Conservation (phyloP, 345 rosid species). For the Hypericum perforatum region DNA sequence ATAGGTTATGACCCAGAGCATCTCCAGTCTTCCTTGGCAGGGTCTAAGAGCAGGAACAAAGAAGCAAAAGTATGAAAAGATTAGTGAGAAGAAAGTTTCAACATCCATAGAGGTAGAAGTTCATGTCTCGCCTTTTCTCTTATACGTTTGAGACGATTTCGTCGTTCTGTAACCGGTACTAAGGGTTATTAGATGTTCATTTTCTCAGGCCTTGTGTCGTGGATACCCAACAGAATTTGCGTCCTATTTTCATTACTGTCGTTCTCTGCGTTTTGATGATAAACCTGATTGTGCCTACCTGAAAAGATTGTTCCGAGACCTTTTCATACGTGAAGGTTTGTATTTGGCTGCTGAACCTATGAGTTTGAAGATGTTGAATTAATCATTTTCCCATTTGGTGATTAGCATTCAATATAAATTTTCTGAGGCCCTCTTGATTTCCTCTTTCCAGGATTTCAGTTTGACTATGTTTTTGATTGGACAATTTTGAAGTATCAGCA, state of each 20-base stretch:
- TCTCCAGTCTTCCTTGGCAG: constrained; percentile 88
- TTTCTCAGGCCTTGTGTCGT: constrained; percentile 56
- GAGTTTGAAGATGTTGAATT: not conserved
- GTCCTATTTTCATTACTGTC: constrained; percentile 83
- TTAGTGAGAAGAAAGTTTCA: constrained; percentile 81
- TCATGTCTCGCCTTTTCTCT: constrained; percentile 4
- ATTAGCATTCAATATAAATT: constrained; percentile 13
- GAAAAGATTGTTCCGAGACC: constrained; percentile 81
- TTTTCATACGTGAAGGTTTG: constrained; percentile 88
- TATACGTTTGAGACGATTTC: not conserved
- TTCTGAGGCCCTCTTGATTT: constrained; percentile 6
- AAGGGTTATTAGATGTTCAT: constrained; percentile 9
- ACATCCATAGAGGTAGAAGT: constrained; percentile 69
- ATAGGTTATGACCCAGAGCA: constrained; percentile 15
- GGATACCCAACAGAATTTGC: constrained; percentile 91
- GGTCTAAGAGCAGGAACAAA: constrained; percentile 85
- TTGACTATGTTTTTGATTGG: constrained; percentile 90
- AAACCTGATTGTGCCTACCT: constrained; percentile 85
- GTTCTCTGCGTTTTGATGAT: constrained; percentile 79
- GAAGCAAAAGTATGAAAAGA: constrained; percentile 87
- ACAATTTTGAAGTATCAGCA: constrained; percentile 87
- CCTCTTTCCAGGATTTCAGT: constrained; percentile 57
- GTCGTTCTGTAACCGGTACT: constrained; percentile 12
- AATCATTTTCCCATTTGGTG: not conserved
- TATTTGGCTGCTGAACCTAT: constrained; percentile 10